Evolutionary conservation across 352 stramenopile genomes (phyloP).

Genomic region (Phytophthora chlamydospora): DNA sequence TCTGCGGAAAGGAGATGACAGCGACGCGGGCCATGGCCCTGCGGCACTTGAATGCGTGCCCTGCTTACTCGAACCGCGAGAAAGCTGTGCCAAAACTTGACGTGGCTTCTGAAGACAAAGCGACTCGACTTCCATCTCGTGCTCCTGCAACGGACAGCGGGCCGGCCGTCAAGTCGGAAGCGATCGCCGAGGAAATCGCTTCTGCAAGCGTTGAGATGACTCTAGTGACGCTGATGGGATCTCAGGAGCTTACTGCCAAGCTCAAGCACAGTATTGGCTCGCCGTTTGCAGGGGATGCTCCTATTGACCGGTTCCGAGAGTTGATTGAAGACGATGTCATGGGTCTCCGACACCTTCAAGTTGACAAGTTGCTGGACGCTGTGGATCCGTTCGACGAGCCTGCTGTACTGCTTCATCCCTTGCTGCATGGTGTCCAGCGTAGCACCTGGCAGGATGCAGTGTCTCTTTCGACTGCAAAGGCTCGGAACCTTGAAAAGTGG

Average conservation of each 20-base stretch:
- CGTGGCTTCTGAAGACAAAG: slow-evolving; percentile 7
- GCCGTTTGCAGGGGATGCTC: slow-evolving; percentile 25
- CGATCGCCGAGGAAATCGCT: neutral
- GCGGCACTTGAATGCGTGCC: slow-evolving; percentile 21
- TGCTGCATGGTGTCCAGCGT: neutral
- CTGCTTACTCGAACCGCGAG: neutral
- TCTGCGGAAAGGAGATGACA: slow-evolving; percentile 22
- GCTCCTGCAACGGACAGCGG: neutral
- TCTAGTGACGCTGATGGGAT: slow-evolving; percentile 41
- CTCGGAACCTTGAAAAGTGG: slow-evolving; percentile 21
- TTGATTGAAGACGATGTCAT: slow-evolving; percentile 36
- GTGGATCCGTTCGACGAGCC: slow-evolving; percentile 19
- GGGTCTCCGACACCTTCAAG: slow-evolving; percentile 32
- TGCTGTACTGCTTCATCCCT: slow-evolving; percentile 13
- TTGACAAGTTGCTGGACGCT: slow-evolving; percentile 33
- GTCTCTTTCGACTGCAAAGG: slow-evolving; percentile 19
- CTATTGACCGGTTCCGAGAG: slow-evolving; percentile 39
- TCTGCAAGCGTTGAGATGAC: neutral
- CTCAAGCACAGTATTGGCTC: slow-evolving; percentile 25
- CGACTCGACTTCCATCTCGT: neutral
- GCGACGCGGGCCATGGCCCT: slow-evolving; percentile 7
- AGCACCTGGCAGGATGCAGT: slow-evolving; percentile 19
- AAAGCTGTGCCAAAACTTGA: neutral
- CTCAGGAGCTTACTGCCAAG: slow-evolving; percentile 18
- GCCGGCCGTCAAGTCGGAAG: slow-evolving; percentile 8